phyloP scores from a whole-genome alignment of 2,329 filamentous ascomycete species.

The Ceratocystis ficicola region DNA sequence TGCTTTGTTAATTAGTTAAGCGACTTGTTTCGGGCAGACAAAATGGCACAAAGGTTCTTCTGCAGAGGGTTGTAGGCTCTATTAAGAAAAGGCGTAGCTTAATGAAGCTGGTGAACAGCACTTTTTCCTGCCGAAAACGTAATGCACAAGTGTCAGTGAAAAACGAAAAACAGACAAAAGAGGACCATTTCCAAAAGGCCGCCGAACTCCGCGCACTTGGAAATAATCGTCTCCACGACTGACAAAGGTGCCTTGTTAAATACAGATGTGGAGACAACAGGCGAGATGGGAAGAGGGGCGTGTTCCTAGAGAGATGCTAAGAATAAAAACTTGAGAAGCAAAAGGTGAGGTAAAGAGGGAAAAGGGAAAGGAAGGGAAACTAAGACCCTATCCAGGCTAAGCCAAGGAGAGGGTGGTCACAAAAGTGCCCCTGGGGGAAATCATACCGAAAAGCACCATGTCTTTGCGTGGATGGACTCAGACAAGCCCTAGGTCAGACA shows the following conservation, averaged over 20 bases:
- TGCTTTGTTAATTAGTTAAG: neutral
- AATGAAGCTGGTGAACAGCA: neutral
- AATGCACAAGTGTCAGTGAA: neutral
- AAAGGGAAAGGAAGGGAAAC: conserved; percentile 9
- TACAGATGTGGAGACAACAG: neutral
- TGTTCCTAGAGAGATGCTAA: neutral
- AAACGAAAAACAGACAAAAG: conserved; percentile 3
- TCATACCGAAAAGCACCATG: conserved; percentile 5
- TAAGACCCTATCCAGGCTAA: neutral
- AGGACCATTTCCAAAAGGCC: neutral
- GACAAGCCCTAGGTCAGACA: neutral
- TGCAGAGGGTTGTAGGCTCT: neutral
- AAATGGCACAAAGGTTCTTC: conserved; percentile 13
- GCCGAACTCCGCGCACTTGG: neutral
- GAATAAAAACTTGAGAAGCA: neutral
- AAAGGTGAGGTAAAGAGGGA: neutral
- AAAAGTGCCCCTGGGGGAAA: conserved; percentile 12
- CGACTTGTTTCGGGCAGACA: conserved; percentile 1
- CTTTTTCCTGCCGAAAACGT: conserved; percentile 5
- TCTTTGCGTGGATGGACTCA: neutral
- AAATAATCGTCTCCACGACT: neutral
- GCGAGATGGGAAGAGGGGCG: neutral
- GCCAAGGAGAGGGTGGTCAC: conserved; percentile 10
- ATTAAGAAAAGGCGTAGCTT: neutral
- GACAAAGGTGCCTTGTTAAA: neutral